Base-by-base conservation (phyloP, 768 basidiomycete genomes). In the Tulasnella sp. region DNA sequence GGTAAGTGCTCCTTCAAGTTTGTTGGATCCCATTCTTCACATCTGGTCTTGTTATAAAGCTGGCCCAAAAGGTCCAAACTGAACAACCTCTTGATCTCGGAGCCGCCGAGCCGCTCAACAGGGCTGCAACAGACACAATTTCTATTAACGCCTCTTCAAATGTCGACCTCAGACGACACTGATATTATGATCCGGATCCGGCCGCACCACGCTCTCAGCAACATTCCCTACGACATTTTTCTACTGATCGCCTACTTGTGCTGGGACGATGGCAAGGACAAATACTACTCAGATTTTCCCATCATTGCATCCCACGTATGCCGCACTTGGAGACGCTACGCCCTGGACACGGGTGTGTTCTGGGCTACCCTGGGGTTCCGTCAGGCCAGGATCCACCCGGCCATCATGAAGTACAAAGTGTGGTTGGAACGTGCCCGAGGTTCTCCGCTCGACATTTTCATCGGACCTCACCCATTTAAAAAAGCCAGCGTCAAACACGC, bases 251-350 rank as follows among this genome's bases (percentile, higher is more conserved):
- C 27, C 27, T 68, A 34, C 34, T n/a, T 16, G 27, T 68, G 62
- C 12, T 68, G 24, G 62, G 14, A 68, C 12, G 3, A 12, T 4
- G 62, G n/a, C 21, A 34, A 2, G 9, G 62, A 34, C 34, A 12
- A 68, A 2, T 1, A 68, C 24, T 6, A 34, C 27, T 27, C 62
- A 27, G 34, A 68, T 18, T 68, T 68, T 68, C 27, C 62, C 16
- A 34, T 34, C 62, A 74, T 18, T 9, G 72, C 38, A 40, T 74
- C 72, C 9, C 72, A 74, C 24, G 72, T 74, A 74, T 74, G 72
- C 44, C 72, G 72, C 4, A 74, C 72, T 5, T 74, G 72, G 72
- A 74, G 72, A 19, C 39, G 39, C 5, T 46, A 74, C 38, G 72
- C 72, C 14, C 36, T 74, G 14, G 72, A 40, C 38, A 74, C 72